A percentile compares a stretch with the other conserved stretches of the same genome.
phyloP scores from a whole-genome alignment of 2,329 filamentous ascomycete species.

The Xylaria polymorpha region DNA sequence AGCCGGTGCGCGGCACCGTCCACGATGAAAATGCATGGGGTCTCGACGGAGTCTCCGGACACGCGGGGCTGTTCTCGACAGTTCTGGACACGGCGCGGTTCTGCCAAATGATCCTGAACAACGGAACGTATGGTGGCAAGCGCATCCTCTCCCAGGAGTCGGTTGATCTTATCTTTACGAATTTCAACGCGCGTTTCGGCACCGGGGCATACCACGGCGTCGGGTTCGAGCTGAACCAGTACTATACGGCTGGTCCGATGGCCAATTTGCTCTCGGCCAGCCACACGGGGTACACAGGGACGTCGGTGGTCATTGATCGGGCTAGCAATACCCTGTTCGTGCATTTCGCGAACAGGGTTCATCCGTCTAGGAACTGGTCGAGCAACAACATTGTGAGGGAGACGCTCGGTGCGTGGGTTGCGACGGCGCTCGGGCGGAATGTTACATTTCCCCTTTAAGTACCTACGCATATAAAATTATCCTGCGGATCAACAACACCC shows the following conservation, averaged over 20 bases:
- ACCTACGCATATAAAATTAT: not conserved
- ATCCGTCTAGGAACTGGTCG: slow-evolving; percentile 31
- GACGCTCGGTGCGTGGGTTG: slow-evolving; percentile 33
- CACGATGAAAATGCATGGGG: slow-evolving; percentile 34
- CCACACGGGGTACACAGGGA: slow-evolving; percentile 32
- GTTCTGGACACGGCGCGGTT: slow-evolving; percentile 29
- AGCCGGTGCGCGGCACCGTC: slow-evolving; percentile 31
- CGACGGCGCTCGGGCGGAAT: slow-evolving; percentile 26
- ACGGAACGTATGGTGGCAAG: slow-evolving; percentile 29
- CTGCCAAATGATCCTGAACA: slow-evolving; percentile 35
- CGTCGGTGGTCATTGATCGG: slow-evolving; percentile 27
- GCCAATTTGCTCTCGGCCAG: slow-evolving; percentile 32
- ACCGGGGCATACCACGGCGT: slow-evolving; percentile 21
- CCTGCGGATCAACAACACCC: no score
- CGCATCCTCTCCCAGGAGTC: slow-evolving; percentile 23
- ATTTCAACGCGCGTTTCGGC: slow-evolving; percentile 34
- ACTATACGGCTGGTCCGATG: slow-evolving; percentile 34
- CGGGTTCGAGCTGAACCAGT: slow-evolving; percentile 32
- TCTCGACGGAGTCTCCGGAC: slow-evolving; percentile 31
- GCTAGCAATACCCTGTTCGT: slow-evolving; percentile 31
- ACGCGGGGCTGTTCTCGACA: slow-evolving; percentile 35
- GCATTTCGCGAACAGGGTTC: slow-evolving; percentile 29
- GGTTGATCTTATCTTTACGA: slow-evolving; percentile 33
- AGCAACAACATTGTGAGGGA: slow-evolving; percentile 36
- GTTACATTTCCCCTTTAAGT: slow-evolving; percentile 24